Percentiles rank a stretch among this genome's conserved stretches.
Evolutionary conservation across 2,329 filamentous ascomycete genomes (phyloP).

Genomic region (Trichoderma sp.): DNA sequence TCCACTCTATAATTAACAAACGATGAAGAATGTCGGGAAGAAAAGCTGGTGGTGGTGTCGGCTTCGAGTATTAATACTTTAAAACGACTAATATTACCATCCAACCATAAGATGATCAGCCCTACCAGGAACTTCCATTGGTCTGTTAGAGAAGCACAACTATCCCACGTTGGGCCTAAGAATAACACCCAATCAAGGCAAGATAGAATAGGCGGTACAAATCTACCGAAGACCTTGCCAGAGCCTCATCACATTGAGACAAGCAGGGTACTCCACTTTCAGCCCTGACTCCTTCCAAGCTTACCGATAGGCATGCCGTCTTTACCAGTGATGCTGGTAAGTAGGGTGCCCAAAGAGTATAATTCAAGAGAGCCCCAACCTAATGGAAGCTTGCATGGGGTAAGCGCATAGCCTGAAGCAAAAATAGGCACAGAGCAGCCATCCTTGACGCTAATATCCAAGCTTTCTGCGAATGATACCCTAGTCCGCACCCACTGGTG

Average conservation of each 20-base stretch:
- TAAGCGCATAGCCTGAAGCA: constrained; percentile 11
- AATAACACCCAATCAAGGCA: background rate
- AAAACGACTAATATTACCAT: background rate
- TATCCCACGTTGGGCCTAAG: background rate
- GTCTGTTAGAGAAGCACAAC: background rate
- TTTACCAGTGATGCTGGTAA: background rate
- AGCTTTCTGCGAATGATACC: background rate
- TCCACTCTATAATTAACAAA: background rate
- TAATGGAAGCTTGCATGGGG: background rate
- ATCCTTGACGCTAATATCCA: background rate
- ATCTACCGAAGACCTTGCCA: background rate
- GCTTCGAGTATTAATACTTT: constrained; percentile 6
- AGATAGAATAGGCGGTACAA: background rate
- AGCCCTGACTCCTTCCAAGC: background rate
- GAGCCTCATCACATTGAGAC: constrained; percentile 1
- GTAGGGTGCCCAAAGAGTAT: background rate
- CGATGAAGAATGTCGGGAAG: background rate
- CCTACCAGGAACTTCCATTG: constrained; percentile 3
- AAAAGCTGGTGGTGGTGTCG: background rate
- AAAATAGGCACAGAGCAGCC: constrained; percentile 4
- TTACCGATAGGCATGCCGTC: background rate
- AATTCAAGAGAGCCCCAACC: background rate
- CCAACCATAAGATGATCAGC: background rate
- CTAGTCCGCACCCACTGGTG: background rate
- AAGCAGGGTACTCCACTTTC: background rate